Base-by-base conservation (phyloP, 495 filamentous ascomycete genomes). In the Symbiotaphrina buchneri region DNA sequence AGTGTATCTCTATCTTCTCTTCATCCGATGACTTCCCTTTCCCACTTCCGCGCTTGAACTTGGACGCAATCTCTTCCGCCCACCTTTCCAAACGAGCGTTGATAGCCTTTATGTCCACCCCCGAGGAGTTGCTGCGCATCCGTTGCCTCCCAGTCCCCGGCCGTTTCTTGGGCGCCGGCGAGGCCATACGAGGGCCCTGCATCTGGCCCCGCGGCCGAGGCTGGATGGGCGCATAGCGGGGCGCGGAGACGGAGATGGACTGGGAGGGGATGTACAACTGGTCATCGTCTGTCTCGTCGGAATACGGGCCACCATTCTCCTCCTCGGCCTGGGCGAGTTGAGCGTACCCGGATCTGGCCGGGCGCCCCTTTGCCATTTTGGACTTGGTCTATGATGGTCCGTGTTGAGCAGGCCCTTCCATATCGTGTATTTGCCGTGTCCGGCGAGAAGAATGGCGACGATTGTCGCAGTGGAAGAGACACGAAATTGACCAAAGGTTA, bases 41-140 rank as follows among this genome's bases (percentile, higher is more conserved):
- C 38, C 72, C 68, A 24, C 67, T 69, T 35, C 64, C 58, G 42
- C 83, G 79, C 56, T 92, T 95, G 65, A 97, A 95, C 43, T 90
- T 90, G 40, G 75, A 77, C 18, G 90, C 85, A 43, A 99, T 95
- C 55, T 99, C 85, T 40, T 93, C 85, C 24, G 90, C 90, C 87
- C 87, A 99, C 41, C 78, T 61, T 48, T 99, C 87, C 13, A 99
- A 58, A 28, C 87, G 69, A 33, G 87, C 84, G 53, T 99, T 99
- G 50, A 99, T 94, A 37, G 85, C 87, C 51, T 95, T 95, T 43
- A 99, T 84, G 48, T 99, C 87, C 7, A 95, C 87, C 3, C 81
- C 84, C 18, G 81, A 82, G 35, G 69, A 78, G 45, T 81, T 91
- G 36, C 82, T 74, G 39, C 72, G 59, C 25, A 58, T 3, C 26